phyloP scores from a whole-genome alignment of 1,284 basidiomycete species.

The Malassezia furfur region DNA sequence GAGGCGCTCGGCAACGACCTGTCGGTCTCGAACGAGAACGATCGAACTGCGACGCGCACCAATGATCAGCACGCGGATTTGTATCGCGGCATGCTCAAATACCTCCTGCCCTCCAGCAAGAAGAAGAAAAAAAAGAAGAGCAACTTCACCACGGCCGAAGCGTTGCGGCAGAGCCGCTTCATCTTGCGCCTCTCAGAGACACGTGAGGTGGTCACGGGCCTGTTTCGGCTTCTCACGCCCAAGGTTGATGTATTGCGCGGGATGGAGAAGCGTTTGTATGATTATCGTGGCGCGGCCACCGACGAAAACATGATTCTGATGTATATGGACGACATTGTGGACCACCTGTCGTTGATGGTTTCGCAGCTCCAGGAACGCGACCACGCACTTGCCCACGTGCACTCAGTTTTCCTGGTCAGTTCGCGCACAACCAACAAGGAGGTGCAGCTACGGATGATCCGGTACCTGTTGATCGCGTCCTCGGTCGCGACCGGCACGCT shows the following conservation, averaged over 20 bases:
- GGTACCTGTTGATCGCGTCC: slow-evolving; percentile 55
- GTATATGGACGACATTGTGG: slow-evolving; percentile 86
- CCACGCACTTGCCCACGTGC: slow-evolving; percentile 73
- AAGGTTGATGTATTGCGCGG: slow-evolving; percentile 76
- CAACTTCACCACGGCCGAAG: slow-evolving; percentile 27
- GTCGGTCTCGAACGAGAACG: background rate
- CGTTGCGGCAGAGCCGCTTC: slow-evolving; percentile 50
- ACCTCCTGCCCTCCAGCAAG: background rate
- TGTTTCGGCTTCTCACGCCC: slow-evolving; percentile 65
- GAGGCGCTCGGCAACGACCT: slow-evolving; percentile 22
- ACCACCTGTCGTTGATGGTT: slow-evolving; percentile 81
- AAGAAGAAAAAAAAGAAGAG: background rate
- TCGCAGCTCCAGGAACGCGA: slow-evolving; percentile 80
- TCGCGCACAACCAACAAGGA: slow-evolving; percentile 58
- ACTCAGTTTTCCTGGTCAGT: slow-evolving; percentile 73
- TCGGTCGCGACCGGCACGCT: slow-evolving; percentile 61
- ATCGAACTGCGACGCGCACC: background rate
- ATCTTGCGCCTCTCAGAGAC: slow-evolving; percentile 68
- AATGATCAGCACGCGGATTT: background rate
- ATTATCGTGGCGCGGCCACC: slow-evolving; percentile 35
- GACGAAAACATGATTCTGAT: slow-evolving; percentile 45
- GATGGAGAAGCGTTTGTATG: slow-evolving; percentile 62
- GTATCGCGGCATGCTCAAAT: background rate
- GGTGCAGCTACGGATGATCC: slow-evolving; percentile 34
- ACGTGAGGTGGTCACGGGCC: slow-evolving; percentile 69